Percentiles rank a stretch among this genome's conserved stretches.
These are phyloP conservation scores for Schwanniomyces vanrijiae DNA, from an alignment of 805 yeast genomes.

Conservation along the genomic window DNA sequence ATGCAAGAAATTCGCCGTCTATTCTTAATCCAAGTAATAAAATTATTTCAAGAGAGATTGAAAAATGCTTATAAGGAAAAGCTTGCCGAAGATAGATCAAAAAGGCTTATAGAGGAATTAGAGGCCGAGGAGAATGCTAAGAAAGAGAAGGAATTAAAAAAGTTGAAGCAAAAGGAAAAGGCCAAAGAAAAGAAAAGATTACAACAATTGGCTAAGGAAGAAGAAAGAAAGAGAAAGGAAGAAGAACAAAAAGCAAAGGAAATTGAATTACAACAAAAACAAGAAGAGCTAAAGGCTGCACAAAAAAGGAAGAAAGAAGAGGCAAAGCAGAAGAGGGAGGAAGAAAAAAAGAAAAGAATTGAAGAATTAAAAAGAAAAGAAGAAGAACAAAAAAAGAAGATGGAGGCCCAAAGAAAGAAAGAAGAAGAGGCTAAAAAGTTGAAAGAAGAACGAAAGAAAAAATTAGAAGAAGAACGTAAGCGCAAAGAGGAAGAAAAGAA, in stretches of 20 bases:
- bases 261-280: conserved; percentile 29
- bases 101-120: conserved; percentile 61
- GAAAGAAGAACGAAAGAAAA: conserved; percentile 25
- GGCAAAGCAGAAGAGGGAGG: conserved; percentile 39
- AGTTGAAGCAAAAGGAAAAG: conserved; percentile 64
- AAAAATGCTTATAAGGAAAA: conserved; percentile 76
- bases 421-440: conserved; percentile 25
- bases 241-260: conserved; percentile 45
- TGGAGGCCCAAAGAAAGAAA: conserved; percentile 27
- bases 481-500: conserved; percentile 23
- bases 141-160: conserved; percentile 66
- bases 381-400: conserved; percentile 30
- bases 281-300: conserved; percentile 35
- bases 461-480: conserved; percentile 22
- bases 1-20: conserved; percentile 77
- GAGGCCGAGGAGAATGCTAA: conserved; percentile 68
- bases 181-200: conserved; percentile 67
- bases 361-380: conserved; percentile 35
- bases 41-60: conserved; percentile 71
- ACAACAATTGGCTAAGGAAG: conserved; percentile 63
- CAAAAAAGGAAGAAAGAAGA: conserved; percentile 42
- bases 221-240: conserved; percentile 55
- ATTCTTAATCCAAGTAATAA: conserved; percentile 77
- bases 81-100: conserved; percentile 72
- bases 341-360: conserved; percentile 47